Base-by-base conservation (phyloP, 2,329 filamentous ascomycete species). In the Hortaea werneckii region DNA sequence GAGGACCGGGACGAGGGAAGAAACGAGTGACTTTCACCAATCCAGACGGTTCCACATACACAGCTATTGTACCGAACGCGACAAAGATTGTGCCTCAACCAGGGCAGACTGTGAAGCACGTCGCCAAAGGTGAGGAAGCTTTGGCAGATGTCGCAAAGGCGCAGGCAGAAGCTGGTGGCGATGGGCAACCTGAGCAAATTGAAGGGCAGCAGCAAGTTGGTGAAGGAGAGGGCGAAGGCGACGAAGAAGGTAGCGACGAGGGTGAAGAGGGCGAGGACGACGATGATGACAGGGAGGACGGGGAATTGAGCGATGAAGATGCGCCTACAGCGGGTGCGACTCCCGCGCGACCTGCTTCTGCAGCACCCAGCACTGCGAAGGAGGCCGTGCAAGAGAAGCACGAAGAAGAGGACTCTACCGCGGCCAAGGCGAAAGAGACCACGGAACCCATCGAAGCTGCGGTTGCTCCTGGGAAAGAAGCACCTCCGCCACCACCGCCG, bases 1-100 rank as follows among this genome's bases (percentile, higher is more conserved):
- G 85, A 64, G 84, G 86, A 0, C 80, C 85, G 32, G 87, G 87
- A 6, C 79, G 87, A 51, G 86, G 86, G 51, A 90, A 83, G 74
- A 85, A 82, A 66, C 87, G 82, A 62, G 77, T 80, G 37, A 75
- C 75, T 50, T 79, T 80, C 71, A 65, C 60, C 12, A 63, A 63
- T 55, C 70, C 44, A 57, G 72, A 64, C 26, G 65, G 67, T 29
- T 61, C 63, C 29, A 64, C 63, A 20, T 72, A 68, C 29, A 64
- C 64, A 26, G 58, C 65, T 0, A 56, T 66, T 2, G 61, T 64
- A 34, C 58, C 61, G 13, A 63, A 64, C 38, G 58, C 61, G 6
- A 63, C 60, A 9, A 64, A 62, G 59, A 67, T 52, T 59, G 57
- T 53, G 37, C 56, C 52, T n/a, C 59, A 56, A 44, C 61, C 54